Evolutionary conservation across 164 flowering plant species (phyloP), one percentile per base, ranked within the genome.

Genomic region (Macadamia integrifolia): DNA sequence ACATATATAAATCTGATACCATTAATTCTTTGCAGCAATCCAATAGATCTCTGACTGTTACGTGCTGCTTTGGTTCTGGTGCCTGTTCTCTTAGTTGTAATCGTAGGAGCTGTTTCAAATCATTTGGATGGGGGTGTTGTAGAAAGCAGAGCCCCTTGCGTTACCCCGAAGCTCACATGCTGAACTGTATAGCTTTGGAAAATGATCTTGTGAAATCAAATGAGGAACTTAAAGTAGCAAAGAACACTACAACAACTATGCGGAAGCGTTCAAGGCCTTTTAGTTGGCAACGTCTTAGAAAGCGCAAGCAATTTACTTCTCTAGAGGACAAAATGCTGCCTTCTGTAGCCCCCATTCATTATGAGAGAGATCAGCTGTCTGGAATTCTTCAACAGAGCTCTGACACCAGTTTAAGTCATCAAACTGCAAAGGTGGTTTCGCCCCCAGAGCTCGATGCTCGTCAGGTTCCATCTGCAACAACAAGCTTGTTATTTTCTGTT

Each of bases 251-350:
- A 46, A 15, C 9, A 18, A 76, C 65, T 8, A 57, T 63, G 31
- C 64, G 59, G 61, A 87, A 87, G 84, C 83, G 72, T 56, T 61
- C 3, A 53, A 79, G 86, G 66, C 70, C 67, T 42, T 79, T 65
- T 71, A 66, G 79, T 50, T 85, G 85, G 88, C 86, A 83, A 76
- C 84, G 87, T 14, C 66, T 66, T 8, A 79, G 77, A 73, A 84
- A 79, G 67, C 74, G 74, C 14, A 79, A 71, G 74, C 67, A 61
- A 55, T 17, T 75, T 44, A 58, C 64, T 60, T 48, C 15, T 66
- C 65, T 56, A 61, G 79, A 65, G 29, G 23, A 48, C n/a, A 23
- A 9, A 23, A 48, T 56, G 43, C 18, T 65, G 70, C 65, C 35
- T 30, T 66, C 71, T 62, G 73, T 55, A 42, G 28, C 42, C 35